Percentiles rank a stretch among this genome's conserved stretches.
These are phyloP conservation scores for Talaromyces sp. DNA, from an alignment of 2,329 filamentous ascomycete genomes.

Conservation along the genomic window DNA sequence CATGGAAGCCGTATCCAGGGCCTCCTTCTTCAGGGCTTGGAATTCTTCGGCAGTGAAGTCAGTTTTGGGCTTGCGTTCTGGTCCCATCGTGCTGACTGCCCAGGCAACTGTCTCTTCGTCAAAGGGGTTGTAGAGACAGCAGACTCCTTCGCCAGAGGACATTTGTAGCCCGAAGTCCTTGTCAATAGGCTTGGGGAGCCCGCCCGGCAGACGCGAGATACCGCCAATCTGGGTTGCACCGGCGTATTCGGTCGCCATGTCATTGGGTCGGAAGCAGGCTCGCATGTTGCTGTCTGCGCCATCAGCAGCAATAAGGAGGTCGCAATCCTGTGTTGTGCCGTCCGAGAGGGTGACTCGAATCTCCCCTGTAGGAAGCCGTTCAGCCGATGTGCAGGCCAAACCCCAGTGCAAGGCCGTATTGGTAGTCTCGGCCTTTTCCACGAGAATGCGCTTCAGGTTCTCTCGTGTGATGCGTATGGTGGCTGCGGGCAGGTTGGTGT, in stretches of 20 bases:
- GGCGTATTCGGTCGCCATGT: slow-evolving; percentile 33
- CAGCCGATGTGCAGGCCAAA: slow-evolving; percentile 7
- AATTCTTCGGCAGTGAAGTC: not conserved
- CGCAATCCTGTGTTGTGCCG: slow-evolving; percentile 33
- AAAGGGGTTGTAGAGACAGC: slow-evolving; percentile 44
- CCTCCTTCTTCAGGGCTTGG: not conserved
- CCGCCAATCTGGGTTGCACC: slow-evolving; percentile 41
- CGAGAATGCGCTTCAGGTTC: slow-evolving; percentile 6
- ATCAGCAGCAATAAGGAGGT: slow-evolving; percentile 45
- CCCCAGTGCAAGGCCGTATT: not conserved
- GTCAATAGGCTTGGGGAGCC: slow-evolving; percentile 27
- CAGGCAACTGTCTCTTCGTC: slow-evolving; percentile 39
- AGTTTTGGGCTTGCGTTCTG: slow-evolving; percentile 1
- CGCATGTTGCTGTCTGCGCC: slow-evolving; percentile 43
- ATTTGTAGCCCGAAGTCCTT: slow-evolving; percentile 39
- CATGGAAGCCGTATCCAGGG: slow-evolving; percentile 25
- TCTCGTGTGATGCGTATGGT: slow-evolving; percentile 2
- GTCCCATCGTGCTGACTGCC: slow-evolving; percentile 34
- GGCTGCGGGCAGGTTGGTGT: slow-evolving; percentile 1
- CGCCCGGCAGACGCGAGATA: slow-evolving; percentile 30
- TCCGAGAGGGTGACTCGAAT: slow-evolving; percentile 31
- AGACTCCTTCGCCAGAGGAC: slow-evolving; percentile 33
- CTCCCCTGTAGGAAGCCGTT: slow-evolving; percentile 1
- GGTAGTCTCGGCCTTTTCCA: not conserved
- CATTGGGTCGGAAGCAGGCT: slow-evolving; percentile 34